Evolutionary conservation across 2,329 filamentous ascomycete genomes (phyloP).

Genomic region (Aspergillus calidoustus): DNA sequence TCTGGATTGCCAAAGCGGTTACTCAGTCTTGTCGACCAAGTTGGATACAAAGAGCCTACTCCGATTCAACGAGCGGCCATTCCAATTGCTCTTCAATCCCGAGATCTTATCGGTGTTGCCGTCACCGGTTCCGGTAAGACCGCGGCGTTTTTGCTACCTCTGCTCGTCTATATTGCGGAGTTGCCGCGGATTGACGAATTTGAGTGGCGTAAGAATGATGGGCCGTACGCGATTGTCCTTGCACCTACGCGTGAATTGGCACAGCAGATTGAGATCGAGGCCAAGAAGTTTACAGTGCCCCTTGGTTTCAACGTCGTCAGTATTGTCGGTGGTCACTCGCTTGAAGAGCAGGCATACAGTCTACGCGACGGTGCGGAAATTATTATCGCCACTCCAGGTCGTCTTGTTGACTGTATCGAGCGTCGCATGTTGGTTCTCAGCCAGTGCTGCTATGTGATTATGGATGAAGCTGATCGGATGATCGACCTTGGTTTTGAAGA

Average conservation of each 20-base stretch:
- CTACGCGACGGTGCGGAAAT: conserved; percentile 94
- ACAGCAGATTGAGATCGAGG: conserved; percentile 95
- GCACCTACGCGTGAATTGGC: conserved; percentile 96
- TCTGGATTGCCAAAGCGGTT: conserved; percentile 77
- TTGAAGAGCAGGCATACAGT: conserved; percentile 91
- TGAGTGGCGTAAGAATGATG: conserved; percentile 87
- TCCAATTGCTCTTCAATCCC: conserved; percentile 86
- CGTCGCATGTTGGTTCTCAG: conserved; percentile 85
- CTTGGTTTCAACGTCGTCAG: conserved; percentile 94
- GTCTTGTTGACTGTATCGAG: conserved; percentile 96
- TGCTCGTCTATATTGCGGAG: conserved; percentile 93
- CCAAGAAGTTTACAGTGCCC: conserved; percentile 86
- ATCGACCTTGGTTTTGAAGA: conserved; percentile 98
- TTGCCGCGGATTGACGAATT: conserved; percentile 81
- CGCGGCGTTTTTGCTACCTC: conserved; percentile 86
- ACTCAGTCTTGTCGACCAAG: conserved; percentile 78
- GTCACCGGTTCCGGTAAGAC: conserved; percentile 99
- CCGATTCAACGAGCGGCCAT: conserved; percentile 94
- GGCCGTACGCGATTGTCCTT: conserved; percentile 95
- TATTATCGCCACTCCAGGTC: conserved; percentile 96
- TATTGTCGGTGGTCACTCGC: conserved; percentile 94
- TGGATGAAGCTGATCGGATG: conserved; percentile 99
- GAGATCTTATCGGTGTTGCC: conserved; percentile 97
- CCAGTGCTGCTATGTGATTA: conserved; percentile 98
- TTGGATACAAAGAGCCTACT: conserved; percentile 90